Percentiles rank a stretch among this genome's conserved stretches.
phyloP scores from a whole-genome alignment of 257 asterid species.

The Anisodus acutangulus region DNA sequence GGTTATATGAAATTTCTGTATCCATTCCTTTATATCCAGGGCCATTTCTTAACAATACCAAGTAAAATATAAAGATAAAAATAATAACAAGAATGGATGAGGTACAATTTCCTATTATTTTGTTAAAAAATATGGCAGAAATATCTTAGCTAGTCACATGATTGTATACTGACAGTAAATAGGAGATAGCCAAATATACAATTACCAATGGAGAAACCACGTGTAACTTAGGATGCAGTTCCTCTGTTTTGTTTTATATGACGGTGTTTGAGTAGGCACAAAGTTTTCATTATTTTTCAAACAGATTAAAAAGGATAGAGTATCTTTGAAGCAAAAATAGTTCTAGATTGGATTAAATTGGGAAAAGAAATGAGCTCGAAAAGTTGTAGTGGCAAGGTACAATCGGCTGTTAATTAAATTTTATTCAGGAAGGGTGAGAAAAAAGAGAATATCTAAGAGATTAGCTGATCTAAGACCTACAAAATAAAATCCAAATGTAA shows the following conservation, averaged over 20 bases:
- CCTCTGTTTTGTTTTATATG: neutral
- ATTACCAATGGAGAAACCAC: neutral
- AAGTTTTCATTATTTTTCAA: neutral
- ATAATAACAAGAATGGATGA: neutral
- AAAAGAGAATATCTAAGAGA: neutral
- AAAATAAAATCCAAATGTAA: neutral
- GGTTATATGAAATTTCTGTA: neutral
- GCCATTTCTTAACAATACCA: neutral
- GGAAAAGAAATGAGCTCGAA: neutral
- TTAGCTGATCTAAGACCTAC: conserved; percentile 11
- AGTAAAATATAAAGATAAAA: neutral
- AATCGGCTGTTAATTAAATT: neutral
- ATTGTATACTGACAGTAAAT: neutral
- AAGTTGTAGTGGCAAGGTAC: neutral
- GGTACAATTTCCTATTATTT: neutral
- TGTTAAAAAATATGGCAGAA: neutral
- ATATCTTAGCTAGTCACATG: neutral
- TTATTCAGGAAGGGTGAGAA: neutral
- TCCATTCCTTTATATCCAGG: neutral
- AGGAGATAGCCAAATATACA: neutral
- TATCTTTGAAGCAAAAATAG: neutral
- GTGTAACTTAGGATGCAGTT: neutral
- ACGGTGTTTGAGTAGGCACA: neutral
- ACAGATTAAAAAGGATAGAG: neutral
- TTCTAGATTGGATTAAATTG: neutral